phyloP scores from a whole-genome alignment of 192 early-diverging fungal species.

The Linnemannia zychae region DNA sequence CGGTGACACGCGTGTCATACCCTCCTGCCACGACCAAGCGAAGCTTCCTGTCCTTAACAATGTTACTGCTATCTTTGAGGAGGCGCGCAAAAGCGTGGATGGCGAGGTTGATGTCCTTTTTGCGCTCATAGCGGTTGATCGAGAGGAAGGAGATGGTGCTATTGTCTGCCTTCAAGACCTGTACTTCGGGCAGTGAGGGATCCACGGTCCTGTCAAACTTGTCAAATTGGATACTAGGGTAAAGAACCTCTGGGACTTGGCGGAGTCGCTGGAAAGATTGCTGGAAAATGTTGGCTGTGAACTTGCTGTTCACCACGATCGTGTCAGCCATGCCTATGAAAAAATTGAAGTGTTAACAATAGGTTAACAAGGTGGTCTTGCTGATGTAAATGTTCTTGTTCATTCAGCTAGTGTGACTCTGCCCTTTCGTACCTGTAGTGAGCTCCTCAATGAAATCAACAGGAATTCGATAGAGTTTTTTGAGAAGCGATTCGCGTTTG shows the following conservation, averaged over 20 bases:
- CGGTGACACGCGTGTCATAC: constrained; percentile 85
- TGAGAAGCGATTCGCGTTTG: constrained; percentile 68
- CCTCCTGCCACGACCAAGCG: constrained; percentile 88
- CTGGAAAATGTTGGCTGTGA: constrained; percentile 82
- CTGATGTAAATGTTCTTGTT: not conserved
- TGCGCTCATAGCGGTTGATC: constrained; percentile 97
- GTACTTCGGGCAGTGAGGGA: constrained; percentile 64
- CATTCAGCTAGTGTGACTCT: not conserved
- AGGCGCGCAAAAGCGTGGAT: constrained; percentile 76
- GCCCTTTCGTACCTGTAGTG: constrained; percentile 76
- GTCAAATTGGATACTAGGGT: constrained; percentile 86
- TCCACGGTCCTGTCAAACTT: constrained; percentile 78
- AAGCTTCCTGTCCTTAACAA: constrained; percentile 21
- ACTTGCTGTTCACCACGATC: constrained; percentile 94
- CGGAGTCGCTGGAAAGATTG: constrained; percentile 76
- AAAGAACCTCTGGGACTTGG: constrained; percentile 78
- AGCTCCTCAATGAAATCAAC: constrained; percentile 89
- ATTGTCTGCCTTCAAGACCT: constrained; percentile 56
- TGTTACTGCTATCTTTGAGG: constrained; percentile 54
- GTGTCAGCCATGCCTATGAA: constrained; percentile 86
- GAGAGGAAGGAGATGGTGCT: constrained; percentile 72
- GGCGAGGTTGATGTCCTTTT: constrained; percentile 90
- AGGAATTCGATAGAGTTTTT: constrained; percentile 81
- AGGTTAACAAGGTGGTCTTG: not conserved
- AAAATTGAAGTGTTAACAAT: not conserved